A percentile compares a stretch with the other conserved stretches of the same genome.
phyloP scores from a whole-genome alignment of 2,329 filamentous ascomycete genomes.

The Penicillium brasilianum region DNA sequence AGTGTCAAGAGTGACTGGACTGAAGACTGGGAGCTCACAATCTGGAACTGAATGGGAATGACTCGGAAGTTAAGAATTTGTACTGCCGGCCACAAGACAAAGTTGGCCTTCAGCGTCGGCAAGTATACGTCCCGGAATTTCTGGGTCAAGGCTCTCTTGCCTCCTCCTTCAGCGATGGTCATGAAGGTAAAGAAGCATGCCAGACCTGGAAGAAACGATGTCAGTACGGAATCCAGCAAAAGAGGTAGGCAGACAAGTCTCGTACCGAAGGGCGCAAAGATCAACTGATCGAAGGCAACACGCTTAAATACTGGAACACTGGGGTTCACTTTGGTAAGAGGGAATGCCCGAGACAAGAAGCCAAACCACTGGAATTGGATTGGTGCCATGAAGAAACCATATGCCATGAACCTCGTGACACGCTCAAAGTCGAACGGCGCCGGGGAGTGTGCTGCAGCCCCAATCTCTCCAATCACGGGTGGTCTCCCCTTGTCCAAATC shows the following conservation, averaged over 20 bases:
- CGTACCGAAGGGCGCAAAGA: conserved; percentile 86
- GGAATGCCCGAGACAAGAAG: conserved; percentile 80
- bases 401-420: conserved; percentile 92
- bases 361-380: conserved; percentile 95
- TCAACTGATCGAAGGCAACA: conserved; percentile 87
- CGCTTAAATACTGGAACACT: conserved; percentile 83
- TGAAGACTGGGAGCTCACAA: conserved; percentile 66
- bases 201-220: conserved; percentile 59
- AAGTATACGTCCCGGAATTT: conserved; percentile 95
- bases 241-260: conserved; percentile 13
- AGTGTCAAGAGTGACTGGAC: conserved; percentile 11
- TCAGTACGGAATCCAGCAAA: conserved; percentile 11
- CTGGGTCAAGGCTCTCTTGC: conserved; percentile 73
- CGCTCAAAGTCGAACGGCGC: conserved; percentile 95
- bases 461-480: conserved; percentile 66
- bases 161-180: conserved; percentile 93
- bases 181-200: conserved; percentile 92
- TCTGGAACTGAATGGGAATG: conserved; percentile 94
- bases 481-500: conserved; percentile 84
- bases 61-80: conserved; percentile 96
- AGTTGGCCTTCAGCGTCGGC: conserved; percentile 94
- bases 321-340: conserved; percentile 76
- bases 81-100: conserved; percentile 90
- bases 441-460: conserved; percentile 67
- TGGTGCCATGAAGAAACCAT: conserved; percentile 95